Evolutionary conservation across 1,139 yeast genomes (phyloP).

Genomic region (Suzukiozyma palmioleophila): DNA sequence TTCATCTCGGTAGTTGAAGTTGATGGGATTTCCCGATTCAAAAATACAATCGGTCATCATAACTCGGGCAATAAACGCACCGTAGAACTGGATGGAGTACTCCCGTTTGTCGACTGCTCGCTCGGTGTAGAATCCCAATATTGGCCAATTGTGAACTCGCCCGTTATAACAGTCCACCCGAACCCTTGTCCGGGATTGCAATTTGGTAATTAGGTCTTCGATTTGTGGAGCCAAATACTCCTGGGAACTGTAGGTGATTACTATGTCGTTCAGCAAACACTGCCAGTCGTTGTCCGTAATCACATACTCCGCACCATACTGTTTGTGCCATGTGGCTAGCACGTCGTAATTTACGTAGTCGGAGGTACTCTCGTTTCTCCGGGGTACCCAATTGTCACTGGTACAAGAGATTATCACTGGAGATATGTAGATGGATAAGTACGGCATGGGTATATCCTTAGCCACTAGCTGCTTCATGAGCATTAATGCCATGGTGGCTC

Average conservation of each 20-base stretch:
- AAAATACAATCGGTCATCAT: constrained; percentile 19
- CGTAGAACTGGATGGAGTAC: constrained; percentile 22
- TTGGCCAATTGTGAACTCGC: constrained; percentile 29
- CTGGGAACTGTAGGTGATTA: constrained; percentile 12
- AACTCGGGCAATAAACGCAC: constrained; percentile 26
- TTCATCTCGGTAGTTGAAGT: constrained; percentile 26
- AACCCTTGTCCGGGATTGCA: constrained; percentile 13
- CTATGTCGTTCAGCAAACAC: constrained; percentile 5
- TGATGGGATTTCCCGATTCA: constrained; percentile 20
- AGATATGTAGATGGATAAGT: constrained; percentile 2
- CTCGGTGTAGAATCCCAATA: constrained; percentile 26
- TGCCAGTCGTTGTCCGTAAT: too few relatives aligned
- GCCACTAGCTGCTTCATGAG: constrained; percentile 1
- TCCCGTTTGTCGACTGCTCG: constrained; percentile 29
- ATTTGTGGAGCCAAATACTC: constrained; percentile 22
- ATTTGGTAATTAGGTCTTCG: constrained; percentile 18
- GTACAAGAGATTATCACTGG: constrained; percentile 1
- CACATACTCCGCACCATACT: too few relatives aligned
- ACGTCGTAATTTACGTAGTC: too few relatives aligned
- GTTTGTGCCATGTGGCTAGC: too few relatives aligned
- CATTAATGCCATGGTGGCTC: constrained; percentile 8
- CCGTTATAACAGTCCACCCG: constrained; percentile 18
- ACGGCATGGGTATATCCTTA: not conserved
- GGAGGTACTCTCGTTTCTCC: too few relatives aligned
- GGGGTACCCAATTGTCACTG: too few relatives aligned